These are phyloP conservation scores for Medicago lupulina DNA, from an alignment of 306 rosid species.

Conservation along the genomic window DNA sequence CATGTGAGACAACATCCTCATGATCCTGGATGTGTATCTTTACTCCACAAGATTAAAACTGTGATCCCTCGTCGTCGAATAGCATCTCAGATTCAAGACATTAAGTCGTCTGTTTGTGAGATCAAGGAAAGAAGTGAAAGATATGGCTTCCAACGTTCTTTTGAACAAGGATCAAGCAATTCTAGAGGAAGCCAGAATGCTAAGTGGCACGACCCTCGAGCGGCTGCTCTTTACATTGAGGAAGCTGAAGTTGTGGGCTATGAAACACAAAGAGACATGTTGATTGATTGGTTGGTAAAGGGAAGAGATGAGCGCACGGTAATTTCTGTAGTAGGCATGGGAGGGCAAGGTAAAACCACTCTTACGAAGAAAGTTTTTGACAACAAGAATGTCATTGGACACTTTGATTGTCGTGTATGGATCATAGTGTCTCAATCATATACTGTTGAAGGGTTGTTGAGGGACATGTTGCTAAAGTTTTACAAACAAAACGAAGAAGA, in stretches of 20 bases:
- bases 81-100: neutral
- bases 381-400: neutral
- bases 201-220: neutral
- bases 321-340: neutral
- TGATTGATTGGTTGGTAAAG: neutral
- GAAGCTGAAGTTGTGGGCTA: conserved; percentile 16
- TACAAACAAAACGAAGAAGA: neutral
- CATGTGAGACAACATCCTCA: neutral
- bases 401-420: neutral
- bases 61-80: neutral
- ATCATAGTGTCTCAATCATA: conserved; percentile 26
- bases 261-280: neutral
- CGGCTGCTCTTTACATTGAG: neutral
- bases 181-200: neutral
- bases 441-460: neutral
- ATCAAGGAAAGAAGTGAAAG: neutral
- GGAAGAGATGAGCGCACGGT: conserved; percentile 1
- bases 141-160: neutral
- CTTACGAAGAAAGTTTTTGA: conserved; percentile 36
- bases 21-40: neutral
- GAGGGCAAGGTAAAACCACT: conserved; percentile 36
- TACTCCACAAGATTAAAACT: neutral
- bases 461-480: neutral
- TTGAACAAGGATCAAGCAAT: neutral
- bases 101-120: neutral